Evolutionary conservation across 2,329 filamentous ascomycete genomes (phyloP).

Genomic region (Cercospora nicotianae): DNA sequence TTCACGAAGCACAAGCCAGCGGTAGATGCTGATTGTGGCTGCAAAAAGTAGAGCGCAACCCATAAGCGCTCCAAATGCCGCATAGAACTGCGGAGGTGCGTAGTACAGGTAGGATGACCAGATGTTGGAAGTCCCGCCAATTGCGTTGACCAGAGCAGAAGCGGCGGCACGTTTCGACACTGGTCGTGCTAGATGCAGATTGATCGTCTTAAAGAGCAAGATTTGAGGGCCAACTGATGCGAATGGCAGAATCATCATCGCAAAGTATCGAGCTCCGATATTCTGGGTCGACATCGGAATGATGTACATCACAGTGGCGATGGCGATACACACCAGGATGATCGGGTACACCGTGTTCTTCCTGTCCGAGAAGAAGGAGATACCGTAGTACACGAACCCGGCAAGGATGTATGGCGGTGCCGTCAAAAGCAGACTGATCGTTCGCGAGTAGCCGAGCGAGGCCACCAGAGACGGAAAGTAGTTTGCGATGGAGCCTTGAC

Average conservation of each 20-base stretch:
- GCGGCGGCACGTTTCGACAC: background rate
- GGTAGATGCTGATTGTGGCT: background rate
- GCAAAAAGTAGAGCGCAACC: background rate
- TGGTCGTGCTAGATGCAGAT: background rate
- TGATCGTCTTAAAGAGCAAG: conserved; percentile 1
- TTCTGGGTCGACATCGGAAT: conserved; percentile 22
- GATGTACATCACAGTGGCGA: conserved; percentile 40
- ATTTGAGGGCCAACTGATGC: background rate
- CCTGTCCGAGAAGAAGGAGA: conserved; percentile 12
- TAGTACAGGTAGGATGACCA: conserved; percentile 43
- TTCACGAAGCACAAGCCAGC: background rate
- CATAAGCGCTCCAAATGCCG: conserved; percentile 42
- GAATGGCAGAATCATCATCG: background rate
- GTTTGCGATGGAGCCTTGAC: conserved; percentile 34
- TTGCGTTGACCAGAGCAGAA: conserved; percentile 23
- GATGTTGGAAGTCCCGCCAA: conserved; percentile 36
- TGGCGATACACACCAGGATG: conserved; percentile 9
- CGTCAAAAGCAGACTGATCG: conserved; percentile 36
- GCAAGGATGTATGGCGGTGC: conserved; percentile 39
- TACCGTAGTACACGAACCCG: conserved; percentile 15
- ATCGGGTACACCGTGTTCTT: conserved; percentile 10
- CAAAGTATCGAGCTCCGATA: conserved; percentile 26
- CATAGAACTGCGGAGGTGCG: conserved; percentile 43
- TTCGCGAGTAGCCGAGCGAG: conserved; percentile 37
- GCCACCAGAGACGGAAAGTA: conserved; percentile 35